Percentiles rank a stretch among this genome's conserved stretches.
Conservation (phyloP, 73 alveolate species). For the Blepharisma stoltei region DNA sequence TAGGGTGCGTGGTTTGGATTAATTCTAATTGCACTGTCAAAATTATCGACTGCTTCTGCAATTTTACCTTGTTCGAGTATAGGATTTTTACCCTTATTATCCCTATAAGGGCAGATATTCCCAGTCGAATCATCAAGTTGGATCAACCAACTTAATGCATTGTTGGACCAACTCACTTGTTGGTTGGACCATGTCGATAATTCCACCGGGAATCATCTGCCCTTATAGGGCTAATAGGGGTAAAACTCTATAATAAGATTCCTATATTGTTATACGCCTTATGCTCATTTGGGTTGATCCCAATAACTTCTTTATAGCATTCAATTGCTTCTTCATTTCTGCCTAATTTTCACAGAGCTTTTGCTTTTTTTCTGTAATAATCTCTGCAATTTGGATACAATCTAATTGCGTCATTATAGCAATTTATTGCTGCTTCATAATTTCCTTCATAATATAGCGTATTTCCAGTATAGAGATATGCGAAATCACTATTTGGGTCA, state of each 20-base stretch:
- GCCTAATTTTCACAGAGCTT: not conserved
- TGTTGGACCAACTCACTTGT: too few relatives aligned
- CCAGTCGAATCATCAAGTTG: too few relatives aligned
- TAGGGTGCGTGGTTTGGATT: not conserved
- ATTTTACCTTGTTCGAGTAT: not conserved
- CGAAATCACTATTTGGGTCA: not conserved
- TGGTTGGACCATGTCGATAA: too few relatives aligned
- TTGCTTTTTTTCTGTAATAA: not conserved
- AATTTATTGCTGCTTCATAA: not conserved
- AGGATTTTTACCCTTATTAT: too few relatives aligned
- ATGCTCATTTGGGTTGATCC: not conserved
- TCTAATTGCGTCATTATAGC: not conserved
- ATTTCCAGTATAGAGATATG: not conserved
- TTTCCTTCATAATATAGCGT: not conserved
- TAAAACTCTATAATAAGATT: not conserved
- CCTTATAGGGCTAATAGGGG: too few relatives aligned
- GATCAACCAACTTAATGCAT: too few relatives aligned
- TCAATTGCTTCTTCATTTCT: slow-evolving; percentile 5
- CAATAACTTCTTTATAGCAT: not conserved
- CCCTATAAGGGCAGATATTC: too few relatives aligned
- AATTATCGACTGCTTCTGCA: not conserved
- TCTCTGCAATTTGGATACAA: not conserved
- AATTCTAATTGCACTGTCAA: not conserved
- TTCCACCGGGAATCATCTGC: too few relatives aligned
- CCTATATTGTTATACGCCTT: not conserved